Percentiles rank a stretch among this genome's conserved stretches.
These are phyloP conservation scores for Ceratobasidium sp. DNA, from an alignment of 1,284 basidiomycete genomes.

Conservation along the genomic window DNA sequence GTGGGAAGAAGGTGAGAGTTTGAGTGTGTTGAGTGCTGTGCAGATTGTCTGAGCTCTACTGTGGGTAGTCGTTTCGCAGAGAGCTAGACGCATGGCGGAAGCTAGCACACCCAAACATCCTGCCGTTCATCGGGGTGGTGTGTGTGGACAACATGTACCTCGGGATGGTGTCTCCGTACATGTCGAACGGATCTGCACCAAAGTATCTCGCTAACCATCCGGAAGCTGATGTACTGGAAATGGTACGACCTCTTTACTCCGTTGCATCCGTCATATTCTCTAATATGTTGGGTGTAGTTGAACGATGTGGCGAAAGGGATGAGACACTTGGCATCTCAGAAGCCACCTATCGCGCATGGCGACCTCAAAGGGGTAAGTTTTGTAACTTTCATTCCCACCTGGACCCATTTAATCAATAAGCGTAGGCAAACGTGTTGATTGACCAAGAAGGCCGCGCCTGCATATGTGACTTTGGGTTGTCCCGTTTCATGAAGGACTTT, in stretches of 20 bases:
- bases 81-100: slow-evolving; percentile 28
- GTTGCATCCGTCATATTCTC: neutral
- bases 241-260: neutral
- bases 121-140: slow-evolving; percentile 39
- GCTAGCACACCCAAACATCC: slow-evolving; percentile 37
- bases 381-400: neutral
- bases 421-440: slow-evolving; percentile 34
- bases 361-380: slow-evolving; percentile 36
- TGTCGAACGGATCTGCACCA: slow-evolving; percentile 37
- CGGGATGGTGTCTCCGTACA: slow-evolving; percentile 42
- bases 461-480: slow-evolving; percentile 40
- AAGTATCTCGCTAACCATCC: slow-evolving; percentile 29
- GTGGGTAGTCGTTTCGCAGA: slow-evolving; percentile 32
- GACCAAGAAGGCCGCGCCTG: slow-evolving; percentile 31
- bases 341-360: slow-evolving; percentile 33
- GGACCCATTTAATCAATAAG: too few relatives aligned
- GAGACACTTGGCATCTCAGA: slow-evolving; percentile 32
- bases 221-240: slow-evolving; percentile 33
- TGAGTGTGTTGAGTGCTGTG: too few relatives aligned
- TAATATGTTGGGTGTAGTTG: neutral
- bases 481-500: slow-evolving; percentile 41
- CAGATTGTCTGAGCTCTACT: neutral
- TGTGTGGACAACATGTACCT: slow-evolving; percentile 40
- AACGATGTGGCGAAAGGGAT: slow-evolving; percentile 39
- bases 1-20: slow-evolving; percentile 33